Evolutionary conservation across 306 rosid genomes (phyloP), one percentile per base, ranked within the genome.

Genomic region (Pterocarpus macrocarpus): DNA sequence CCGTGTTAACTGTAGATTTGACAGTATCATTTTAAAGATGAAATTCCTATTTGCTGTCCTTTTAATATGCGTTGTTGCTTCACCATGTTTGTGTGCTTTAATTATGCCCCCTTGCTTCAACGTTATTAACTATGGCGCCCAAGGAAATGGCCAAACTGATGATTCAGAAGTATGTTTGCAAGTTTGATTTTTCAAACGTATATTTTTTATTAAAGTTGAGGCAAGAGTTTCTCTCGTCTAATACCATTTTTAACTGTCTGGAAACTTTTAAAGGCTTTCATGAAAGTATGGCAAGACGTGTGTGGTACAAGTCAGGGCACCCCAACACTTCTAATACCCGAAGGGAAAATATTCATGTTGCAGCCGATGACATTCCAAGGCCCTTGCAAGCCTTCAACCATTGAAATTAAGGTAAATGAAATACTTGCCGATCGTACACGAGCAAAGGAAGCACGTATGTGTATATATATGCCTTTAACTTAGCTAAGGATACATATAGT

Each of bases 201-300:
- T 39, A 39, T 39, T 3, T 39, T 6, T 39, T 3, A 0, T 6
- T 39, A 39, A 3, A 3, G 28, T 22, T 39, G 7, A 3, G 4
- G 4, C 43, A 5, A 5, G 7, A 39, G 35, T 10, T 2, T 36
- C 6, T 53, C 8, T 11, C 28, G 7, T 32, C 2, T 16, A 55
- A 4, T 5, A 22, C 5, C 4, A 10, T 36, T 32, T 28, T 17
- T 2, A 6, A 30, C 47, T 61, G 33, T 64, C 7, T 43, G 2
- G 8, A 7, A 43, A 10, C 8, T 43, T 43, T 5, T 43, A 43
- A 69, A 90, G 92, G 90, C 92, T 39, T 90, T 90, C 64, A 12
- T 74, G 61, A 79, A 56, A 70, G 94, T 92, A 79, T 90, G 92
- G 92, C 11, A 35, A 5, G 87, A 75, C 22, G 55, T 61, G 3